Evolutionary conservation across 2,329 filamentous ascomycete species (phyloP), one percentile per base, ranked within the genome.

Genomic region (Cladosporium sp.): DNA sequence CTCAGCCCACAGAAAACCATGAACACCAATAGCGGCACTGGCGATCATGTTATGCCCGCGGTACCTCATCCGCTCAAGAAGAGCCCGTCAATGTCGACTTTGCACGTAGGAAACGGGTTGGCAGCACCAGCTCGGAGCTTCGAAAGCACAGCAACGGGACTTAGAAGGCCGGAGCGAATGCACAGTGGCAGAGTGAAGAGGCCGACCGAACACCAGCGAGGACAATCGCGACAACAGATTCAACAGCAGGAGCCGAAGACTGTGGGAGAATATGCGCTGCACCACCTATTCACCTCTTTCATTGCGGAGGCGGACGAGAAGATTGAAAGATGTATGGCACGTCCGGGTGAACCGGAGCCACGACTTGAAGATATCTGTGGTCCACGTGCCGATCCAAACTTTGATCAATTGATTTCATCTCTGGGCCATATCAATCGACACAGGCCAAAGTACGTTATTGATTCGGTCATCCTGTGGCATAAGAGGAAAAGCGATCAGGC

Each of bases 391-490:
- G 95, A 99, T 76, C 85, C 89, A 1, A 88, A 87, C 13, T 99
- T 99, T 75, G 95, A 99, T 77, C 94, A 98, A 79, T 87, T 97
- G 72, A 96, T 99, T 69, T 88, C 89, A 30, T 95, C 96, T 18
- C 84, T 99, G 46, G 95, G 95, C 3, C 94, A 98, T 76, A 97
- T 99, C 74, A 92, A 94, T 62, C 91, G 92, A 66, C 91, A 93
- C 70, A 96, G 96, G 75, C 96, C 96, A 5, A 98, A 96, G 76
- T 91, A 93, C 5, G 80, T 99, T 60, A 97, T 99, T 73, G 95
- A 99, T 78, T 93, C 92, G 23, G 93, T 99, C 77, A 99, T 99
- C 92, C 86, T 96, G 34, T 99, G 95, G 95, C 89, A 95, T 64
- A 98, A 97, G 78, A 91, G 88, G 69, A 98, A 98, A 81, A 96